Evolutionary conservation across 352 stramenopile species (phyloP).

Genomic region (Pythium coloratum): DNA sequence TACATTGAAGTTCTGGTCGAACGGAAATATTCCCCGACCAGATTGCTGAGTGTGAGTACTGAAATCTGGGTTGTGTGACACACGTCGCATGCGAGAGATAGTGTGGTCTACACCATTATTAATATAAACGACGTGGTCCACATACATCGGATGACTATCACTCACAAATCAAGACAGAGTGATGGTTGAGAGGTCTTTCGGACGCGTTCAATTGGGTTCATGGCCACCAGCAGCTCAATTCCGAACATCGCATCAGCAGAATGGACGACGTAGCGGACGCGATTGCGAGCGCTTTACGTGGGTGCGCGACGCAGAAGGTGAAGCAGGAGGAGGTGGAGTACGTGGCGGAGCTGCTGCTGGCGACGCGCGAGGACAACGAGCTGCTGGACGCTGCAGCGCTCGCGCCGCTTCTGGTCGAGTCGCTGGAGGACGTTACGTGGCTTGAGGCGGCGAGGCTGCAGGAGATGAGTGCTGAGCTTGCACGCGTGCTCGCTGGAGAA

Average conservation of each 20-base stretch:
- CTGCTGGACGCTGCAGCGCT: conserved; percentile 26
- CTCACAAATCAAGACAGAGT: not conserved
- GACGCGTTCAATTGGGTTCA: not conserved
- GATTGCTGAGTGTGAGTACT: not conserved
- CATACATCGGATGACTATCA: not conserved
- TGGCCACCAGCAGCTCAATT: not conserved
- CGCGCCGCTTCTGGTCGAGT: conserved; percentile 33
- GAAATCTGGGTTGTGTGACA: not conserved
- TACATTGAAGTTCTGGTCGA: not conserved
- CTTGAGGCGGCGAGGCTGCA: conserved; percentile 26
- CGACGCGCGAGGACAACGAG: conserved; percentile 39
- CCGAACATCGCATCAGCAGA: not conserved
- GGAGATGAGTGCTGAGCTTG: conserved; percentile 13
- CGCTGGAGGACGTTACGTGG: conserved; percentile 46
- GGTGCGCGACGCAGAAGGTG: conserved; percentile 12
- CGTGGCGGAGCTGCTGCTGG: conserved; percentile 62
- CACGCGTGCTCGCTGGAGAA: conserved; percentile 13
- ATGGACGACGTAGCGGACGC: conserved; percentile 10
- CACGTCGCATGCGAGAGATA: not conserved
- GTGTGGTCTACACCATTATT: not conserved
- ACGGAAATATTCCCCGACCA: not conserved
- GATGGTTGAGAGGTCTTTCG: not conserved
- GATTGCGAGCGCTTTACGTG: conserved; percentile 9
- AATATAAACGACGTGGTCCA: not conserved
- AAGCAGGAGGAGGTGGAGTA: conserved; percentile 59